These are phyloP conservation scores for Chrysopogon serrulatus DNA, from an alignment of 176 grass and related monocot species.

Conservation along the genomic window DNA sequence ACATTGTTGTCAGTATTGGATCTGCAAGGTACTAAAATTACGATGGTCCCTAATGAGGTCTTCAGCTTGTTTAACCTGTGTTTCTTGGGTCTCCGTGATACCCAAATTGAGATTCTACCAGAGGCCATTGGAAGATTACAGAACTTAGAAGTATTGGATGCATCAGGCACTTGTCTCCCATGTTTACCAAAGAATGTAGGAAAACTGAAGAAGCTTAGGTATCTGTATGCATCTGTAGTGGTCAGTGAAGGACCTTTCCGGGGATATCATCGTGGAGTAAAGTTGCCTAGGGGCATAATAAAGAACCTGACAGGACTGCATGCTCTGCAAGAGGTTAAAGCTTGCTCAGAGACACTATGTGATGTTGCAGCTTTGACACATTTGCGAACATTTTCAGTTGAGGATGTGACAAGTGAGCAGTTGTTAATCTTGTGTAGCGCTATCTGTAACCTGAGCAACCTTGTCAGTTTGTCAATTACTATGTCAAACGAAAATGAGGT, in stretches of 20 bases:
- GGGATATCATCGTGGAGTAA: too few species aligned
- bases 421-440: not conserved
- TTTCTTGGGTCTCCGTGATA: too few species aligned
- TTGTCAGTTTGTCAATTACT: not conserved
- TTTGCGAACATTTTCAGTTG: not conserved
- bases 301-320: not conserved
- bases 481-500: not conserved
- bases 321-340: not conserved
- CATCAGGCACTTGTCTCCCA: not conserved
- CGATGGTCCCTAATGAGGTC: too few species aligned
- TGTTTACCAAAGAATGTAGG: not conserved
- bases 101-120: not conserved
- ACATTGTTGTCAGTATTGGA: not conserved
- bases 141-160: constrained; percentile 22
- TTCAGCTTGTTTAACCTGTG: too few species aligned
- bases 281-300: too few species aligned
- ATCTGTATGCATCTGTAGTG: constrained; percentile 1
- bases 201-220: constrained; percentile 1
- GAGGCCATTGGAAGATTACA: not conserved
- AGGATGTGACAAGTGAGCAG: not conserved
- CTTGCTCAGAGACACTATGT: not conserved
- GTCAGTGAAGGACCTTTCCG: too few species aligned
- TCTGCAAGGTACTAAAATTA: too few species aligned
- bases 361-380: constrained; percentile 6
- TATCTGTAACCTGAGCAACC: constrained; percentile 14